phyloP scores from a whole-genome alignment of 805 yeast species.

The Isabelozyma gotoi region DNA sequence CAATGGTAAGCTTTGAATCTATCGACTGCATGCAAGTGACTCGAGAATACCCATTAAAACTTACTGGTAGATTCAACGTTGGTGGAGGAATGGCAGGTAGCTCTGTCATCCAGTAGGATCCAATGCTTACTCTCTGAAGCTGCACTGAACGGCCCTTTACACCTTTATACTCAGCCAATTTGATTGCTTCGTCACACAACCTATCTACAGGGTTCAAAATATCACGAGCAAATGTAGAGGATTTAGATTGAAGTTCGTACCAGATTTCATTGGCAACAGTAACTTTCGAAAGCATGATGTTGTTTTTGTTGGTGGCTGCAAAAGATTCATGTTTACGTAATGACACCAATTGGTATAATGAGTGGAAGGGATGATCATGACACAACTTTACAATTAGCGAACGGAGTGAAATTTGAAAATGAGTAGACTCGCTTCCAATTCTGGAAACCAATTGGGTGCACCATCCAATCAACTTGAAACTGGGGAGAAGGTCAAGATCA shows the following conservation, averaged over 20 bases:
- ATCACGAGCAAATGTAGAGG: slow-evolving; percentile 16
- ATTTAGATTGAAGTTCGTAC: slow-evolving; percentile 30
- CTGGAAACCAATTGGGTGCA: slow-evolving; percentile 78
- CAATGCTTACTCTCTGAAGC: slow-evolving; percentile 37
- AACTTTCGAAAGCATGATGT: slow-evolving; percentile 48
- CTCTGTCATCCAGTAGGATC: slow-evolving; percentile 49
- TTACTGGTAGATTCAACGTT: slow-evolving; percentile 47
- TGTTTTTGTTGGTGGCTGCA: slow-evolving; percentile 21
- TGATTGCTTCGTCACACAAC: slow-evolving; percentile 52
- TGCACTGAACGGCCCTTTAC: slow-evolving; percentile 29
- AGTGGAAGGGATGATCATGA: slow-evolving; percentile 67
- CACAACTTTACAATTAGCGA: slow-evolving; percentile 48
- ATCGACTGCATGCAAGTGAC: slow-evolving; percentile 51
- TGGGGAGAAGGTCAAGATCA: slow-evolving; percentile 47
- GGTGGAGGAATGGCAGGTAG: slow-evolving; percentile 69
- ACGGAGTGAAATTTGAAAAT: slow-evolving; percentile 58
- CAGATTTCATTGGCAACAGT: slow-evolving; percentile 49
- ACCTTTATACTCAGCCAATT: slow-evolving; percentile 49
- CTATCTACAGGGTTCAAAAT: slow-evolving; percentile 46
- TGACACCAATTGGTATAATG: slow-evolving; percentile 62
- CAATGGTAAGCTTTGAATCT: slow-evolving; percentile 51
- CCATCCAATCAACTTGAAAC: slow-evolving; percentile 73
- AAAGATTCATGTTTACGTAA: slow-evolving; percentile 46
- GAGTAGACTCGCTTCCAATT: slow-evolving; percentile 45
- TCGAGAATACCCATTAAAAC: slow-evolving; percentile 41